These are phyloP conservation scores for Antitrichia curtipendula DNA, from an alignment of 225 moss, liverwort and hornwort species.

Conservation along the genomic window DNA sequence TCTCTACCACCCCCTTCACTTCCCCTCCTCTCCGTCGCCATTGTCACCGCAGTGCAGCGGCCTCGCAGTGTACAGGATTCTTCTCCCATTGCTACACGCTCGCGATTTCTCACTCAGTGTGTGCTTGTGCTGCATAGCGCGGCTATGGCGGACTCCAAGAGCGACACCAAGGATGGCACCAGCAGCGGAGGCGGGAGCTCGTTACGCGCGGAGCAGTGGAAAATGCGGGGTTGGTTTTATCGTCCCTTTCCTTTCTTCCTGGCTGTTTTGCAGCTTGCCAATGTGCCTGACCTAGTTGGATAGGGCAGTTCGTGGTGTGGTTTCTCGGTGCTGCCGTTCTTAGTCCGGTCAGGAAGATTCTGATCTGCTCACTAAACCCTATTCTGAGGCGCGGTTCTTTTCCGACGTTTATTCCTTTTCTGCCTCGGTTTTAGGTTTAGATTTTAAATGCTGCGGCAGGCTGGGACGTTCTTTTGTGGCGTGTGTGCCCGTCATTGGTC, in stretches of 20 bases:
- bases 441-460: not conserved
- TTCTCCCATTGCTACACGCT: not conserved
- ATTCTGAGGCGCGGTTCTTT: not conserved
- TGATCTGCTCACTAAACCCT: conserved; percentile 8
- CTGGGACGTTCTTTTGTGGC: not conserved
- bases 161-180: conserved; percentile 3
- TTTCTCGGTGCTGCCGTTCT: not conserved
- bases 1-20: not conserved
- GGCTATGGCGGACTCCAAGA: conserved; percentile 31
- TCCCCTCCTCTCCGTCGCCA: not conserved
- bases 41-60: not conserved
- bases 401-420: not conserved
- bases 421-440: not conserved
- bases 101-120: not conserved
- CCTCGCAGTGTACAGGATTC: conserved; percentile 19
- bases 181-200: conserved; percentile 9
- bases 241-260: not conserved
- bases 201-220: conserved; percentile 35
- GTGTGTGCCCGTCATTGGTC: not conserved
- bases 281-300: not conserved
- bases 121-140: not conserved
- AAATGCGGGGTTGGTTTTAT: conserved; percentile 21
- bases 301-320: not conserved
- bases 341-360: not conserved
- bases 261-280: not conserved